Conservation (phyloP, 2,329 filamentous ascomycete species). For the Westerdykella sp. region DNA sequence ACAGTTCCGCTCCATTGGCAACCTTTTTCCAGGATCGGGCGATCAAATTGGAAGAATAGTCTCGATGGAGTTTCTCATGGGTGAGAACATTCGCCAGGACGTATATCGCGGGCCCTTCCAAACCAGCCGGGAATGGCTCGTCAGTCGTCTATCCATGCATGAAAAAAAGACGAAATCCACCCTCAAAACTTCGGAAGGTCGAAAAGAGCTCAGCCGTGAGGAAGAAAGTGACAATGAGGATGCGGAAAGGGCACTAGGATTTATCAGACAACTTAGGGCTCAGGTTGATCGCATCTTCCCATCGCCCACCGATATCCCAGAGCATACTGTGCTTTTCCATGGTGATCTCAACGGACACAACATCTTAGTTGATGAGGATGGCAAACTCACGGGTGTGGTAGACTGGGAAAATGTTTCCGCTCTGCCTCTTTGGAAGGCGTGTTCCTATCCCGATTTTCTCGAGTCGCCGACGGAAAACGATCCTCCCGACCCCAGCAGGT, state of each 20-base stretch:
- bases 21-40: constrained; percentile 1
- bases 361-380: constrained; percentile 14
- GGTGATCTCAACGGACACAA: constrained; percentile 8
- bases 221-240: constrained; percentile 6
- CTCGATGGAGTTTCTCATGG: constrained; percentile 5
- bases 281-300: too few species aligned
- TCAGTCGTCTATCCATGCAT: constrained; percentile 4
- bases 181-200: not conserved
- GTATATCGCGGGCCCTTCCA: constrained; percentile 4
- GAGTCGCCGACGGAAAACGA: constrained; percentile 4
- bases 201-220: too few species aligned
- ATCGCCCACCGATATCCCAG: too few species aligned
- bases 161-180: constrained; percentile 1
- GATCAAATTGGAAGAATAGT: constrained; percentile 1
- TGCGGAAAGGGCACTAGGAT: not conserved
- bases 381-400: constrained; percentile 15
- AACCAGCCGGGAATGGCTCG: constrained; percentile 6
- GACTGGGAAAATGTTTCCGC: constrained; percentile 17
- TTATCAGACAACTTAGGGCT: too few species aligned
- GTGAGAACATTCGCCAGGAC: constrained; percentile 1
- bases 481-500: not conserved
- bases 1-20: constrained; percentile 4
- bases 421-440: constrained; percentile 8
- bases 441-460: constrained; percentile 8
- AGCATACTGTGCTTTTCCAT: constrained; percentile 3